These are phyloP conservation scores for Galeopsis tetrahit DNA, from an alignment of 257 asterid genomes.

Conservation along the genomic window DNA sequence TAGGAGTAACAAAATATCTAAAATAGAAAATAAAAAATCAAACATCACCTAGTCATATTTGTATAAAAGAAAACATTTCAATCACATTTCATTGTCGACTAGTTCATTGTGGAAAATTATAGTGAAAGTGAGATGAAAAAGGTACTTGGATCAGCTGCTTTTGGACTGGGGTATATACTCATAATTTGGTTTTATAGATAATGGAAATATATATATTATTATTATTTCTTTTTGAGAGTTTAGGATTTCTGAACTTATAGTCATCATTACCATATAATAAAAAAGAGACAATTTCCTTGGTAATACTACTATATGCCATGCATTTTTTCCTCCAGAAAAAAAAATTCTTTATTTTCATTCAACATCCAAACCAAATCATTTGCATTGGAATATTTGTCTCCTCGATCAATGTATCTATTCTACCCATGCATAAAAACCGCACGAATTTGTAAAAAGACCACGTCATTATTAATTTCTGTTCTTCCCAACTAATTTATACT, in stretches of 20 bases:
- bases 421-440: slow-evolving; percentile 41
- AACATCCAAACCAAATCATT: slow-evolving; percentile 47
- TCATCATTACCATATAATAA: slow-evolving; percentile 45
- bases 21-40: background rate
- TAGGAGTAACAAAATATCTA: background rate
- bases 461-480: slow-evolving; percentile 22
- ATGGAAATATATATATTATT: slow-evolving; percentile 14
- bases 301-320: background rate
- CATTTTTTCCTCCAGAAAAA: slow-evolving; percentile 30
- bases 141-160: slow-evolving; percentile 29
- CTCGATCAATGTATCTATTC: slow-evolving; percentile 36
- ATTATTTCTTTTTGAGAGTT: background rate
- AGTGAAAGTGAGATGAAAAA: slow-evolving; percentile 44
- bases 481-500: background rate
- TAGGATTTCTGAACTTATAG: slow-evolving; percentile 36
- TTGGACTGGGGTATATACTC: slow-evolving; percentile 34
- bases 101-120: slow-evolving; percentile 32
- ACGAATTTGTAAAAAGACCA: slow-evolving; percentile 21
- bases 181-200: slow-evolving; percentile 41
- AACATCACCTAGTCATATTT: background rate
- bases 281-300: slow-evolving; percentile 13
- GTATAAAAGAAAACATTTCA: background rate
- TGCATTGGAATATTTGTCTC: slow-evolving; percentile 50
- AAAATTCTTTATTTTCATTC: slow-evolving; percentile 22
- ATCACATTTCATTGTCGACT: background rate